Evolutionary conservation across 2,329 filamentous ascomycete species (phyloP), one percentile per base, ranked within the genome.

Genomic region (Cytospora piceae): DNA sequence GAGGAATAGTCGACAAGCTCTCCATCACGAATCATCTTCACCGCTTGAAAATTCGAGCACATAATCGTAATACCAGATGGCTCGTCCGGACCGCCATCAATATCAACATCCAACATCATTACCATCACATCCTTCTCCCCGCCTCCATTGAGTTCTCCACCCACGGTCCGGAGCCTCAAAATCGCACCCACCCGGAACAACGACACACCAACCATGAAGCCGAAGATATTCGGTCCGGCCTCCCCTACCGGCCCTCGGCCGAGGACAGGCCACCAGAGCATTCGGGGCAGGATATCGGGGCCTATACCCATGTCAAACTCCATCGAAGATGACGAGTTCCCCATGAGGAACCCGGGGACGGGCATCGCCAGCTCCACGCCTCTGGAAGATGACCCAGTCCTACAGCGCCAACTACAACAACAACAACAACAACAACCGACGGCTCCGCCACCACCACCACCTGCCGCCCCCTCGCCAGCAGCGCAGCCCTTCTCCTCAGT

Each of bases 211-310:
- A 65, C 32, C 51, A 67, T 67, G 66, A 67, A 67, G 59, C 51
- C 56, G 54, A 67, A 65, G 53, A 61, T 67, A 31, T 67, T 67
- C 54, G 63, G 63, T 12, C 56, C 63, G 32, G 56, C 69, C 65
- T 61, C 62, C 65, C 69, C 82, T 61, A 77, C 72, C 70, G 71
- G 77, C 69, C 77, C 77, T 69, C 77, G 78, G 69, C 77, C 76
- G 63, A 80, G 79, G 70, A 74, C 78, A 49, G 76, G 75, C 64
- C 76, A 79, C 69, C 74, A 75, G 63, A 82, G 82, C 39, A 83
- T 88, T 67, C 83, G 86, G 49, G 86, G 85, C 67, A 84, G 82
- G 69, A 88, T 89, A 68, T 88, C 86, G 34, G 81, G 80, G 8
- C 87, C 87, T 17, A 88, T 89, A 57, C 85, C 85, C 1, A 83